Base-by-base conservation (phyloP, 2,329 filamentous ascomycete genomes). In the Sporothrix variecibatus region DNA sequence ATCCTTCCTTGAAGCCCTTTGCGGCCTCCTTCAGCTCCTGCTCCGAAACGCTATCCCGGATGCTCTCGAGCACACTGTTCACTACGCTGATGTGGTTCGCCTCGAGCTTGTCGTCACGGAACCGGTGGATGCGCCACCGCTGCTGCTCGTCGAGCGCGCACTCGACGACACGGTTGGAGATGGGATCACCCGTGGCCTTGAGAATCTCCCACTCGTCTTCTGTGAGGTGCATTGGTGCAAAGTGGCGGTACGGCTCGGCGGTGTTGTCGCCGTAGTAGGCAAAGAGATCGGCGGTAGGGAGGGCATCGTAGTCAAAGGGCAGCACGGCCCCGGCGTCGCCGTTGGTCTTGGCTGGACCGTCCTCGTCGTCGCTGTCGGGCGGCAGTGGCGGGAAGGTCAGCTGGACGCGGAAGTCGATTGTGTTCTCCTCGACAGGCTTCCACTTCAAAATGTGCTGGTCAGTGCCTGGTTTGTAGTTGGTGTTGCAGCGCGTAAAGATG, bases 391-490 rank as follows among this genome's bases (percentile, higher is more conserved):
- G 72, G 65, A 98, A 98, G 15, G 88, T 86, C 60, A 99, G 87
- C 71, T 89, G 89, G 78, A 98, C 87, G 58, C 92, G 89, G 82
- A 97, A 98, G 81, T 99, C 96, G 78, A 99, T 90, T 0, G 94
- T 97, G 84, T 99, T 99, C 82, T 99, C 96, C 77, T 93, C 87
- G 3, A 94, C 94, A 0, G 95, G 94, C 83, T 99, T 99, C 96
- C 96, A 99, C 82, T 99, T 99, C 53, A 99, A 86, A 76, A 98
- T 99, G 81, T 97, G 92, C 69, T 90, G 89, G 82, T 99, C 96
- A 15, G 96, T 99, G 77, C 96, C 96, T 77, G 93, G 92, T 78
- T 92, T 91, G 85, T 99, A 99, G 11, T 92, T 88, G 23, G 93
- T 94, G 78, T 90, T 92, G 76, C 93, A 91, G 84, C 95, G 97